Evolutionary conservation across 2,329 filamentous ascomycete species (phyloP).

Genomic region (Alternaria longipes): DNA sequence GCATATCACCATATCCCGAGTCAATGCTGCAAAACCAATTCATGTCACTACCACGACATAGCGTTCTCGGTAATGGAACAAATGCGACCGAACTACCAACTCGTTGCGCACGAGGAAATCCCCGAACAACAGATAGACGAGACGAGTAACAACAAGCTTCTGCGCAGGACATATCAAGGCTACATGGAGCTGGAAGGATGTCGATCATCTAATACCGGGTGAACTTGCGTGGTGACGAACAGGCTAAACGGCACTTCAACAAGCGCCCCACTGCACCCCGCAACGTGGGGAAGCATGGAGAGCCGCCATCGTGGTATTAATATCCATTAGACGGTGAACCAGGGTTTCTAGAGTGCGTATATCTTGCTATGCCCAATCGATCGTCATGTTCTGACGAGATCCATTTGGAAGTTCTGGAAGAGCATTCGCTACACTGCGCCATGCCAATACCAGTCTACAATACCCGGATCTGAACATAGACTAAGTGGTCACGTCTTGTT

Average conservation of each 20-base stretch:
- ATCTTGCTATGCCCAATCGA: conserved; percentile 18
- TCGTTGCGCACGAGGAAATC: neutral
- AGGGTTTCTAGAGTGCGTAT: conserved; percentile 24
- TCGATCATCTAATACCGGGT: conserved; percentile 32
- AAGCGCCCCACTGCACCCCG: conserved; percentile 39
- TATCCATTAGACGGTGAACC: conserved; percentile 18
- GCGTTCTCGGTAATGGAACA: neutral
- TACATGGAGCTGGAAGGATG: conserved; percentile 6
- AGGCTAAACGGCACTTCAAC: conserved; percentile 44
- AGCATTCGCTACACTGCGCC: conserved; percentile 8
- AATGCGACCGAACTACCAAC: neutral
- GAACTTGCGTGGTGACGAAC: conserved; percentile 29
- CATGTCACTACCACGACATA: neutral
- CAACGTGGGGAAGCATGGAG: conserved; percentile 31
- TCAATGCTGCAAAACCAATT: neutral
- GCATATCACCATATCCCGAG: neutral
- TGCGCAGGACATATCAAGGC: neutral
- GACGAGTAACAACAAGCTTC: conserved; percentile 10
- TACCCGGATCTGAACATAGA: conserved; percentile 15
- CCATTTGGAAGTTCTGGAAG: conserved; percentile 6
- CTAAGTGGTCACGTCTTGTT: conserved; percentile 22
- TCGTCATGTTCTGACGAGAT: neutral
- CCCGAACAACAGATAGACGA: neutral
- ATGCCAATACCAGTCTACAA: conserved; percentile 14
- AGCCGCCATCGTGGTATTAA: conserved; percentile 29